Evolutionary conservation across 345 rosid species (phyloP).

Genomic region (Moricandia arvensis): DNA sequence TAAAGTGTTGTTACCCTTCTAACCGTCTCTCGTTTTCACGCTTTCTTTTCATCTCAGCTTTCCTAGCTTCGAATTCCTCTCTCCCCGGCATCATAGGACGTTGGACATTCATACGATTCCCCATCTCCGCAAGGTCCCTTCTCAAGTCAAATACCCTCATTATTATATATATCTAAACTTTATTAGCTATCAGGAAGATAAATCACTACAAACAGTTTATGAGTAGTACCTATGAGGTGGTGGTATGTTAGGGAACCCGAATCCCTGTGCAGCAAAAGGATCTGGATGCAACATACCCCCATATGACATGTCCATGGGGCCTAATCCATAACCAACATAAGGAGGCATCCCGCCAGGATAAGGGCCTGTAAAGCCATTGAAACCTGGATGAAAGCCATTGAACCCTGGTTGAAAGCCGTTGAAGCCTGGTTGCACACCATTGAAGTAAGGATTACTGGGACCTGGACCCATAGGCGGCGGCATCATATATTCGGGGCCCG

Average conservation of each 20-base stretch:
- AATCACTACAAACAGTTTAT: neutral
- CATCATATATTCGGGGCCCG: conserved; percentile 83
- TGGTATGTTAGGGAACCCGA: conserved; percentile 37
- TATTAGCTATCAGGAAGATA: neutral
- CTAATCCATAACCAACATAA: conserved; percentile 23
- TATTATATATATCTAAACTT: neutral
- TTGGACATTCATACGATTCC: conserved; percentile 61
- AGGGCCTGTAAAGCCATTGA: conserved; percentile 36
- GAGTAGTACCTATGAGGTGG: conserved; percentile 37
- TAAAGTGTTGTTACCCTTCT: conserved; percentile 53
- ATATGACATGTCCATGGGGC: conserved; percentile 27
- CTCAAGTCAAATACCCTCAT: neutral
- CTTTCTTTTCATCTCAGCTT: conserved; percentile 86
- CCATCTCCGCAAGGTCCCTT: conserved; percentile 79
- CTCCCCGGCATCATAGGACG: conserved; percentile 79
- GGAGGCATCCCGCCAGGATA: conserved; percentile 34
- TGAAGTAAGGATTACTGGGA: conserved; percentile 69
- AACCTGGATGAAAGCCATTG: conserved; percentile 37
- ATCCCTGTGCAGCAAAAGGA: conserved; percentile 32
- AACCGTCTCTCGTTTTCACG: conserved; percentile 75
- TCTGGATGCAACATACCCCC: conserved; percentile 27
- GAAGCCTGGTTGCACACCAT: conserved; percentile 25
- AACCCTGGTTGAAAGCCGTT: conserved; percentile 36
- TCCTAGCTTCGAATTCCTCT: conserved; percentile 90
- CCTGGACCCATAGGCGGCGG: conserved; percentile 66